phyloP scores from a whole-genome alignment of 352 stramenopile species.

The Pythium folliculosum region DNA sequence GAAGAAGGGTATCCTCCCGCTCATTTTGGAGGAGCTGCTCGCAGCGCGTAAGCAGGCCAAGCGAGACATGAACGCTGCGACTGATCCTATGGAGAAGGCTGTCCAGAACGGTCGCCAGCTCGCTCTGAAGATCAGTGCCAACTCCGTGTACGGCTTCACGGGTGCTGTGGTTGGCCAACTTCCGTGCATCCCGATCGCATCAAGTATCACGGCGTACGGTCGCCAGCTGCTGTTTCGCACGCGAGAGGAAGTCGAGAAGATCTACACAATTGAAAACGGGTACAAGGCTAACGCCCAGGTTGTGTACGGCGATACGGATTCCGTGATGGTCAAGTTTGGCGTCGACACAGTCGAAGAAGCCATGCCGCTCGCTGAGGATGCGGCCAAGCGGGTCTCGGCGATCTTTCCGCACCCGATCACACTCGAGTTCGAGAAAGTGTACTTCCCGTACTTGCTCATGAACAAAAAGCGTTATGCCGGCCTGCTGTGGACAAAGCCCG shows the following conservation, averaged over 20 bases:
- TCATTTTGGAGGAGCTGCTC: conserved; percentile 99
- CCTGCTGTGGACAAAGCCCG: conserved; percentile 81
- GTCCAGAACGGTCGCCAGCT: conserved; percentile 99
- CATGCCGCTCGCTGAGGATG: conserved; percentile 97
- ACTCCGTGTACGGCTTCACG: conserved; percentile 99
- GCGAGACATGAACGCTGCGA: conserved; percentile 99
- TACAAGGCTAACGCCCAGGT: conserved; percentile 97
- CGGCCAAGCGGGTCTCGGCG: conserved; percentile 93
- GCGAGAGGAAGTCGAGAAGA: conserved; percentile 95
- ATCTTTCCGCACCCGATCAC: conserved; percentile 98
- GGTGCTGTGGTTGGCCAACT: conserved; percentile 98
- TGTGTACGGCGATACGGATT: conserved; percentile 99
- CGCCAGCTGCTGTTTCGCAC: conserved; percentile 97
- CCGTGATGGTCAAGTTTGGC: conserved; percentile 99
- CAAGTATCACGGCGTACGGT: conserved; percentile 98
- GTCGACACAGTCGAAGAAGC: conserved; percentile 94
- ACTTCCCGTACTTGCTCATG: conserved; percentile 99
- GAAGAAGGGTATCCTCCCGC: conserved; percentile 98
- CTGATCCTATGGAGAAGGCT: conserved; percentile 98
- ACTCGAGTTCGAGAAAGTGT: conserved; percentile 99
- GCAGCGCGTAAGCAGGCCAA: conserved; percentile 97
- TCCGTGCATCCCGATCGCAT: conserved; percentile 98
- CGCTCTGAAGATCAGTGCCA: conserved; percentile 97
- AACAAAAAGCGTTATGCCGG: conserved; percentile 98
- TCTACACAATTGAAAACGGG: conserved; percentile 93